A percentile compares a stretch with the other conserved stretches of the same genome.
phyloP scores from a whole-genome alignment of 2,329 filamentous ascomycete species.

The Chaetothyriales sp. region DNA sequence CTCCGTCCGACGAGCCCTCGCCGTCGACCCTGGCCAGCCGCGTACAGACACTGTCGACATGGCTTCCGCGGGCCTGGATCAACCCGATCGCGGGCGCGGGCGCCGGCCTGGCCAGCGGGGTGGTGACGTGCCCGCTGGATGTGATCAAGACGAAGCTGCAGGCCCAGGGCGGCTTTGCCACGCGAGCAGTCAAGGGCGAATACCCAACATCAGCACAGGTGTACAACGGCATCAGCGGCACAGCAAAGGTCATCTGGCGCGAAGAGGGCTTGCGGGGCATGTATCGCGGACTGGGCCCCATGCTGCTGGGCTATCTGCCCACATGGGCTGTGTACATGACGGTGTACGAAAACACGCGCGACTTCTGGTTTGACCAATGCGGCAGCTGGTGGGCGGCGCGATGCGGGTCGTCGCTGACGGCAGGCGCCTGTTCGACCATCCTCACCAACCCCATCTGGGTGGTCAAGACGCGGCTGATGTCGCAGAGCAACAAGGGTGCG shows the following conservation, averaged over 20 bases:
- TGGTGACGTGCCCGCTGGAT: slow-evolving; percentile 92
- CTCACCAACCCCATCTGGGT: slow-evolving; percentile 98
- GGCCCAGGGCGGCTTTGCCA: slow-evolving; percentile 72
- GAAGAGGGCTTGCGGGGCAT: slow-evolving; percentile 82
- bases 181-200: slow-evolving; percentile 31
- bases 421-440: slow-evolving; percentile 83
- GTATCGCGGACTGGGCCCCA: slow-evolving; percentile 86
- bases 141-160: slow-evolving; percentile 98
- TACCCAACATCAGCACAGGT: slow-evolving; percentile 38
- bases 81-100: slow-evolving; percentile 77
- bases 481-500: slow-evolving; percentile 52
- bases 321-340: slow-evolving; percentile 98
- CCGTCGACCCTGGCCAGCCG: slow-evolving; percentile 22
- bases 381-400: slow-evolving; percentile 65
- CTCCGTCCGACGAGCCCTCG: slow-evolving; percentile 16
- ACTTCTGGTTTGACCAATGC: slow-evolving; percentile 49
- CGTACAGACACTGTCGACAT: slow-evolving; percentile 30
- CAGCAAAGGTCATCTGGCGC: slow-evolving; percentile 68
- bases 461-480: slow-evolving; percentile 97
- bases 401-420: slow-evolving; percentile 79
- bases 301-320: slow-evolving; percentile 87
- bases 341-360: slow-evolving; percentile 83
- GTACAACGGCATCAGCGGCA: slow-evolving; percentile 80
- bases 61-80: slow-evolving; percentile 45
- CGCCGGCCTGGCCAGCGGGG: slow-evolving; percentile 81